A percentile compares a stretch with the other conserved stretches of the same genome.
These are phyloP conservation scores for Trypanosoma theileri DNA, from an alignment of 208 protist genomes.

Conservation along the genomic window DNA sequence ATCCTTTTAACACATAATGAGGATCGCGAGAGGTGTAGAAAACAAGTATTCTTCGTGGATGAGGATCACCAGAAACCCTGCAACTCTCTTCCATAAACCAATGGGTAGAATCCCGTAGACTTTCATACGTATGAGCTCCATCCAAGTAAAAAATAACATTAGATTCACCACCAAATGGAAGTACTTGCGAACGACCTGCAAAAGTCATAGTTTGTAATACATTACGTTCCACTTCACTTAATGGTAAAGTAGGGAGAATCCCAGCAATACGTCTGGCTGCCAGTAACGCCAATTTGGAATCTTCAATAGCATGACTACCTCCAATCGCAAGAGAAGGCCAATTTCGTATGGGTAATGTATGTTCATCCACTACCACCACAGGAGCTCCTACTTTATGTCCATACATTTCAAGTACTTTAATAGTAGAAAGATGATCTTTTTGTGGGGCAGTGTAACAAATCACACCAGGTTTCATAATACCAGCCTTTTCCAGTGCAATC, in stretches of 20 bases:
- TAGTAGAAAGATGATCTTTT: slow-evolving; percentile 61
- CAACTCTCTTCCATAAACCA: slow-evolving; percentile 86
- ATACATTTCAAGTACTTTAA: slow-evolving; percentile 54
- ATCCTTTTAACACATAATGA: slow-evolving; percentile 60
- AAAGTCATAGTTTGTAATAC: slow-evolving; percentile 69
- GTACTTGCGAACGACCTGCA: slow-evolving; percentile 77
- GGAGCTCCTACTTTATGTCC: slow-evolving; percentile 41
- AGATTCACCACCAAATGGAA: slow-evolving; percentile 31
- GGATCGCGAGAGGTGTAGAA: slow-evolving; percentile 82
- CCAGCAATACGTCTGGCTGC: slow-evolving; percentile 59
- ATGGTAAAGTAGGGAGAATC: slow-evolving; percentile 53
- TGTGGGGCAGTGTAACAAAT: slow-evolving; percentile 76
- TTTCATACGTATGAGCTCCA: slow-evolving; percentile 89
- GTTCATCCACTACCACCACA: slow-evolving; percentile 58
- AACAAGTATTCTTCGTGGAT: slow-evolving; percentile 64
- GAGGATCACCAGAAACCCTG: slow-evolving; percentile 28
- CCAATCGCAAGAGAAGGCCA: slow-evolving; percentile 82
- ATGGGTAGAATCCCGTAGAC: slow-evolving; percentile 61
- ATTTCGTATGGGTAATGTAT: slow-evolving; percentile 58
- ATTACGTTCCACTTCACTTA: slow-evolving; percentile 56
- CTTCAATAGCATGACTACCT: slow-evolving; percentile 68
- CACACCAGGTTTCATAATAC: slow-evolving; percentile 89
- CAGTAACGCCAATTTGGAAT: slow-evolving; percentile 84
- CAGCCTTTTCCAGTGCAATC: slow-evolving; percentile 94
- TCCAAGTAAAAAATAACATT: slow-evolving; percentile 78